Conservation (phyloP, 1,139 yeast genomes). For the Geotrichum siamense region DNA sequence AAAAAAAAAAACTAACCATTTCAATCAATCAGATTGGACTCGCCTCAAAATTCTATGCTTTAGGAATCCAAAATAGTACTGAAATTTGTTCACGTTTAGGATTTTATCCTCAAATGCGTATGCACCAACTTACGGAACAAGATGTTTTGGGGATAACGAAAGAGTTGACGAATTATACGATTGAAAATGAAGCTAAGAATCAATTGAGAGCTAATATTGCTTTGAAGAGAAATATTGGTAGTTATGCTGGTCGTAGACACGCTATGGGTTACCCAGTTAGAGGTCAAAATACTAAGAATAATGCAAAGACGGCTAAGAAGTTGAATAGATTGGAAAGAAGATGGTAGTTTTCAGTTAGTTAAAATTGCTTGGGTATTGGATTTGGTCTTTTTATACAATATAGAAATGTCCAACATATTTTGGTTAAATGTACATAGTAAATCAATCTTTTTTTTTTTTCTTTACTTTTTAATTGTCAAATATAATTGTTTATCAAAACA, state of each 20-base stretch:
- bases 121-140: constrained; percentile 86
- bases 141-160: constrained; percentile 81
- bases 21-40: constrained; percentile 53
- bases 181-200: constrained; percentile 80
- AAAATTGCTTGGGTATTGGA: no score
- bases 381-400: no score
- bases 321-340: constrained; percentile 47
- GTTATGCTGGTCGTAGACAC: constrained; percentile 86
- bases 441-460: no score
- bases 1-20: not conserved
- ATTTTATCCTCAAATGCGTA: constrained; percentile 85
- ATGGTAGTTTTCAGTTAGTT: constrained; percentile 1
- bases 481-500: not conserved
- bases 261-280: constrained; percentile 77
- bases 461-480: not conserved
- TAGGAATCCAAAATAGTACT: constrained; percentile 70
- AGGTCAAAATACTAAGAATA: constrained; percentile 90
- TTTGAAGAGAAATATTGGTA: constrained; percentile 73
- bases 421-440: no score
- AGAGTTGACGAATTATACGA: constrained; percentile 73
- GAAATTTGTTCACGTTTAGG: constrained; percentile 81
- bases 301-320: constrained; percentile 82
- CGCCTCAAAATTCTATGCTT: constrained; percentile 75
- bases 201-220: constrained; percentile 72
- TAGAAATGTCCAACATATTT: no score